phyloP scores from a whole-genome alignment of 2,329 filamentous ascomycete species.

The Hymenoscyphus scutula region DNA sequence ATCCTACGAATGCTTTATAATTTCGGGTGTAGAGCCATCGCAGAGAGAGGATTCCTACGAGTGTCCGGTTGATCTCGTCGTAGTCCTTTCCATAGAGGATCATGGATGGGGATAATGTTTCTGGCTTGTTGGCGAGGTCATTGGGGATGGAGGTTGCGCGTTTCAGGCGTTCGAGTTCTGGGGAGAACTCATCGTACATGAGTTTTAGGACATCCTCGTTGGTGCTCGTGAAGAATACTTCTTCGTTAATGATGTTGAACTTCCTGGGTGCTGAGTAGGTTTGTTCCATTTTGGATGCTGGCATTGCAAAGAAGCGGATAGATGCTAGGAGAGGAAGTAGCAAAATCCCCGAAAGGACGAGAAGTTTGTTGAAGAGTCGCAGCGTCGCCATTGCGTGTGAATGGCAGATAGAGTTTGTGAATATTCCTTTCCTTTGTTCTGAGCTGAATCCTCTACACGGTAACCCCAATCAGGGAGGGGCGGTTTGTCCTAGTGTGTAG shows the following conservation, averaged over 20 bases:
- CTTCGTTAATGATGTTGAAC: not conserved
- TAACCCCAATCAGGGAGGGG: no score
- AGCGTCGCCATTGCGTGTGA: no score
- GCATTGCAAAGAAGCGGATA: not conserved
- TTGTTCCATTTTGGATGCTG: not conserved
- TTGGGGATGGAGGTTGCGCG: not conserved
- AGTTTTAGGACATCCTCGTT: not conserved
- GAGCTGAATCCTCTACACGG: no score
- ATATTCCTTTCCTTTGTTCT: no score
- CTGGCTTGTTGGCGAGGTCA: not conserved
- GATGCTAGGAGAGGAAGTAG: not conserved
- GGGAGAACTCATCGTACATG: not conserved
- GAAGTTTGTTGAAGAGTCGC: no score
- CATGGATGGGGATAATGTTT: not conserved
- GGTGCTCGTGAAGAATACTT: not conserved
- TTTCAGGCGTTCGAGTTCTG: not conserved
- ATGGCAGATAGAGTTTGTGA: no score
- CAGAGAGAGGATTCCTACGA: not conserved
- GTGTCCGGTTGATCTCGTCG: not conserved
- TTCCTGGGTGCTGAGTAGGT: not conserved
- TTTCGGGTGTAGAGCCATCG: not conserved
- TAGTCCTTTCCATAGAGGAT: not conserved
- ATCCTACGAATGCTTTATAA: not conserved
- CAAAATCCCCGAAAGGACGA: no score
- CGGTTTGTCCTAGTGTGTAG: no score